phyloP scores from a whole-genome alignment of 768 basidiomycete species.

The Pulveroboletus frians region DNA sequence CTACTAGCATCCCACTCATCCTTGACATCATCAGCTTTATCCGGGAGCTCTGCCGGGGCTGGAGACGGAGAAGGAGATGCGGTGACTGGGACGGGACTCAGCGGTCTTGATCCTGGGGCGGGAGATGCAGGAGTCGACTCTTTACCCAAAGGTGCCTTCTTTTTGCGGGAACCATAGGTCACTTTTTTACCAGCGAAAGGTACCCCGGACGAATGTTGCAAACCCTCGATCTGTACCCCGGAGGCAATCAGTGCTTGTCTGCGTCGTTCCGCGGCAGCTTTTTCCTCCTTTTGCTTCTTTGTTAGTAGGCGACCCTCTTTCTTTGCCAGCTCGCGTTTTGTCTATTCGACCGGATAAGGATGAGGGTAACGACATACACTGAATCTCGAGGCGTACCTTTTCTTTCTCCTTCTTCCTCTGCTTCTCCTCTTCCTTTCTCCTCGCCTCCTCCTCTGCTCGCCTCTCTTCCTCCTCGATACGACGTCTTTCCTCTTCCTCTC shows the following conservation, averaged over 20 bases:
- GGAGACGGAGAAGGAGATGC: slow-evolving; percentile 22
- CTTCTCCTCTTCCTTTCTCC: slow-evolving; percentile 76
- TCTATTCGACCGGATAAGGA: slow-evolving; percentile 40
- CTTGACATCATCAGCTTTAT: slow-evolving; percentile 32
- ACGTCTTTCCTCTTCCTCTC: slow-evolving; percentile 71
- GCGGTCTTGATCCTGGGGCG: slow-evolving; percentile 49
- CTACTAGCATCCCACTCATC: slow-evolving; percentile 53
- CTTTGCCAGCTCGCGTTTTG: slow-evolving; percentile 82
- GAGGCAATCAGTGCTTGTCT: slow-evolving; percentile 86
- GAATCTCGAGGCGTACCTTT: slow-evolving; percentile 46
- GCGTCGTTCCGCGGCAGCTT: slow-evolving; percentile 83
- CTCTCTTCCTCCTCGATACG: slow-evolving; percentile 90
- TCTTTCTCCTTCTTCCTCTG: slow-evolving; percentile 83
- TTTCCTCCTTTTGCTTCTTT: slow-evolving; percentile 97
- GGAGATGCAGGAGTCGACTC: slow-evolving; percentile 38
- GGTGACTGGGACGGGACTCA: slow-evolving; percentile 31
- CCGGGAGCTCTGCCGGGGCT: slow-evolving; percentile 27
- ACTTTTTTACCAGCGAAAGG: slow-evolving; percentile 58
- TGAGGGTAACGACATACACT: not conserved
- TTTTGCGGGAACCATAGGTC: slow-evolving; percentile 80
- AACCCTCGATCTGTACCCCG: slow-evolving; percentile 85
- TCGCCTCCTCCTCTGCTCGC: slow-evolving; percentile 68
- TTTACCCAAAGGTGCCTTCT: slow-evolving; percentile 52
- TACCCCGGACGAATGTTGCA: slow-evolving; percentile 53
- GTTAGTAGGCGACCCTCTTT: slow-evolving; percentile 93